Evolutionary conservation across 2,329 filamentous ascomycete species (phyloP), one percentile per base, ranked within the genome.

Genomic region (Aspergillus eucalypticola): DNA sequence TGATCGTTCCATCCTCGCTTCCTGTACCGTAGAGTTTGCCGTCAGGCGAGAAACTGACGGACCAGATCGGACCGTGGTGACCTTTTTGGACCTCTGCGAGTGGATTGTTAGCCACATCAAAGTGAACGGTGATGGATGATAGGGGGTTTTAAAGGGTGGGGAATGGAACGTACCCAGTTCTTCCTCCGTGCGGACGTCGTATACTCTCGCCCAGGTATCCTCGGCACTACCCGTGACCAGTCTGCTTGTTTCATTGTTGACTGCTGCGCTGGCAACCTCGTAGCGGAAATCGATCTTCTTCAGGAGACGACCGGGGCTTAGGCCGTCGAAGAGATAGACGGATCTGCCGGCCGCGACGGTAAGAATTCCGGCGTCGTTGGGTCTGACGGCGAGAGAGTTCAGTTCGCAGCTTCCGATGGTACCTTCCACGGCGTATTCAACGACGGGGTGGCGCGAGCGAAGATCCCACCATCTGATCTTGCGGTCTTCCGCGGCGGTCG

Each of bases 21-120:
- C 91, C 95, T 1, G 95, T 99, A 1, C 93, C 95, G 73, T 98
- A 99, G 7, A 99, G 81, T 74, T 96, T 97, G 50, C 93, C 93
- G 71, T 99, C 95, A 0, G 95, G 95, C 0, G 93, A 95, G 77
- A 96, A 99, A 59, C 90, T 89, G 61, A 96, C 88, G 5, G 92
- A 96, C 95, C 95, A 99, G 63, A 99, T 95, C 1, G 94, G 94
- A 1, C 95, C 95, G 71, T 99, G 95, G 69, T 99, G 95, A 23
- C 95, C 95, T 78, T 97, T 97, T 79, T 96, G 91, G 11, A 94
- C 89, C 74, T 98, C 95, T 89, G 63, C 17, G 32, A 27, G 10
- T 48, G 10, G 38, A 15, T 2, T 49, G 54, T 63, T 60, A 65
- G 56, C 6, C 27, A 29, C 27, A 29, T 29, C 3, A 10, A 29